Conservation (phyloP, 441 rosid species). For the Pelargonium citronellum region DNA sequence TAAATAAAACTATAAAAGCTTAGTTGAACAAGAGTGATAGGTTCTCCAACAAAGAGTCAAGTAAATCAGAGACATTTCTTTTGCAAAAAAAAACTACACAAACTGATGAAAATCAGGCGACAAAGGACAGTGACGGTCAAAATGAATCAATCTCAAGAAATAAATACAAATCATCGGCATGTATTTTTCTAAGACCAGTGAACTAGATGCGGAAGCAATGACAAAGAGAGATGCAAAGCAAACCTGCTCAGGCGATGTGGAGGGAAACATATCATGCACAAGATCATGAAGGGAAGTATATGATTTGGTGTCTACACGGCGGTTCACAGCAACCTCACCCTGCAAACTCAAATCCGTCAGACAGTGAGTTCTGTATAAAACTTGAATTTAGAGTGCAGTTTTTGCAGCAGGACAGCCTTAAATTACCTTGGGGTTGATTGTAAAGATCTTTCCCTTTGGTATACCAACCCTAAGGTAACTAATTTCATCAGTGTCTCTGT, state of each 20-base stretch:
- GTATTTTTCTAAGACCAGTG: too few relatives aligned
- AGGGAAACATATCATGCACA: constrained; percentile 86
- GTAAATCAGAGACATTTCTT: too few relatives aligned
- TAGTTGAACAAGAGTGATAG: too few relatives aligned
- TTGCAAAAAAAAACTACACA: too few relatives aligned
- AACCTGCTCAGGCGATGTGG: constrained; percentile 66
- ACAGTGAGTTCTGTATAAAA: constrained; percentile 9
- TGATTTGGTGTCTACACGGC: constrained; percentile 68
- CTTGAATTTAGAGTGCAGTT: background rate
- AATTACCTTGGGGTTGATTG: constrained; percentile 87
- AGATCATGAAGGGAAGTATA: constrained; percentile 72
- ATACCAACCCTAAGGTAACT: constrained; percentile 95
- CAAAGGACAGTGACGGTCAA: too few relatives aligned
- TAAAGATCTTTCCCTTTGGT: constrained; percentile 89
- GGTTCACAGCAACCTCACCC: constrained; percentile 90
- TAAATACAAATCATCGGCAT: too few relatives aligned
- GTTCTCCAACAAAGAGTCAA: too few relatives aligned
- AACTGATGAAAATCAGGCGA: too few relatives aligned
- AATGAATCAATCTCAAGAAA: too few relatives aligned
- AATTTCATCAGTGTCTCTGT: constrained; percentile 92
- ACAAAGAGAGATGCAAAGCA: background rate
- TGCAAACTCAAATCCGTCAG: constrained; percentile 33
- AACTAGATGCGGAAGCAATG: too few relatives aligned
- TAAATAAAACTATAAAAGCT: background rate
- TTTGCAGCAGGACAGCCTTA: constrained; percentile 9